A percentile compares a stretch with the other conserved stretches of the same genome.
Evolutionary conservation across 305 asterid genomes (phyloP).

Genomic region (Fraxinus nigra): DNA sequence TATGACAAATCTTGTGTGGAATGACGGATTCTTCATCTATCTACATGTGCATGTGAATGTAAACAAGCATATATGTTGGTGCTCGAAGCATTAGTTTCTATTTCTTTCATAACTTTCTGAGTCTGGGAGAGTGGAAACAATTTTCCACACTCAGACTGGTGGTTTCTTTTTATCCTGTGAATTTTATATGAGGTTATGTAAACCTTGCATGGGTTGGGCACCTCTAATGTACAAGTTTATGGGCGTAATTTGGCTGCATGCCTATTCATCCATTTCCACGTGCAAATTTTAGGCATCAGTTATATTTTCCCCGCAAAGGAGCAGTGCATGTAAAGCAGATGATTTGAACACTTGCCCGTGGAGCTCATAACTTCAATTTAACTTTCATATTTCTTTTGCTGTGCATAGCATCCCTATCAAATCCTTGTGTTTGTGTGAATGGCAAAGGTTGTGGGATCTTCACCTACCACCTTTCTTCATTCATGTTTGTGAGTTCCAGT

Average conservation of each 20-base stretch:
- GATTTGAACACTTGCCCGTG: background rate
- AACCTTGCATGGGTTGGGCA: background rate
- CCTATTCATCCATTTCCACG: background rate
- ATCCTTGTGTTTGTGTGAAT: background rate
- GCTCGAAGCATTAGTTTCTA: background rate
- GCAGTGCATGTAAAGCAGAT: background rate
- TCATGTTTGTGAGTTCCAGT: background rate
- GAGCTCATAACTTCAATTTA: background rate
- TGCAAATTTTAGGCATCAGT: background rate
- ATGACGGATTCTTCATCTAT: background rate
- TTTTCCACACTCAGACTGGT: slow-evolving; percentile 5
- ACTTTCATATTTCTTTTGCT: background rate
- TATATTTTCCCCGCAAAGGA: background rate
- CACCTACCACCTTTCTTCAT: background rate
- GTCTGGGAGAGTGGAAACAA: slow-evolving; percentile 13
- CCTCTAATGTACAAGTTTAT: background rate
- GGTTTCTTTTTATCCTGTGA: background rate
- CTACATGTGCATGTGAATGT: background rate
- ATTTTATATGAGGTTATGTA: background rate
- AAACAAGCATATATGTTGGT: background rate
- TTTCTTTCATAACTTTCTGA: slow-evolving; percentile 9
- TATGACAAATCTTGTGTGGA: slow-evolving; percentile 12
- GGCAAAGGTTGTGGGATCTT: background rate
- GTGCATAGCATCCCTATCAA: background rate
- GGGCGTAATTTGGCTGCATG: background rate